phyloP scores from a whole-genome alignment of 2,329 filamentous ascomycete species.

The Ascochyta clinopodiicola region DNA sequence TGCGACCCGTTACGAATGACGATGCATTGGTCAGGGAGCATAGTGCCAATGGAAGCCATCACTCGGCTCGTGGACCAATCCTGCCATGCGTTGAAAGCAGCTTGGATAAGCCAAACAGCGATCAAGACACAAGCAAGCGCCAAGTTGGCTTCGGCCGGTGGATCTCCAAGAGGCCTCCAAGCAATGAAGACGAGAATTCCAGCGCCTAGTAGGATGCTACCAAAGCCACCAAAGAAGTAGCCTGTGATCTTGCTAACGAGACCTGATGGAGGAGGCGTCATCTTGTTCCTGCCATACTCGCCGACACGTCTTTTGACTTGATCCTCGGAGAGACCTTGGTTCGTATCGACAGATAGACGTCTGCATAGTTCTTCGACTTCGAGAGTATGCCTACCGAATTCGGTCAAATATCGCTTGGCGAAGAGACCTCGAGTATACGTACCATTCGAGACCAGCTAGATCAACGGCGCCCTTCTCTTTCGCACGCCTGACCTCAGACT shows the following conservation, averaged over 20 bases:
- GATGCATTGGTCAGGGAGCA: slow-evolving; percentile 77
- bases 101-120: slow-evolving; percentile 69
- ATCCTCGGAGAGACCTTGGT: slow-evolving; percentile 65
- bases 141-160: slow-evolving; percentile 73
- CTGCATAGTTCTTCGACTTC: slow-evolving; percentile 64
- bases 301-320: slow-evolving; percentile 62
- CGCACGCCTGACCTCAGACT: slow-evolving; percentile 38
- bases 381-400: slow-evolving; percentile 60
- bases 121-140: slow-evolving; percentile 76
- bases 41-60: slow-evolving; percentile 79
- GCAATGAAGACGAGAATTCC: slow-evolving; percentile 76
- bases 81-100: slow-evolving; percentile 63
- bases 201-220: slow-evolving; percentile 71
- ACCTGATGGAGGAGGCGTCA: slow-evolving; percentile 69
- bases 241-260: slow-evolving; percentile 64
- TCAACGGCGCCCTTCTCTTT: slow-evolving; percentile 46
- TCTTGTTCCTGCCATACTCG: slow-evolving; percentile 71
- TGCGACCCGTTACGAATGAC: slow-evolving; percentile 67
- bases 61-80: slow-evolving; percentile 79
- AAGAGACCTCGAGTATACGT: background rate
- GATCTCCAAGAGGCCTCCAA: slow-evolving; percentile 76
- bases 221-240: slow-evolving; percentile 82
- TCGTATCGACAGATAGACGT: slow-evolving; percentile 63
- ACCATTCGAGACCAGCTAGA: slow-evolving; percentile 65
- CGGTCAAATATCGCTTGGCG: background rate